Evolutionary conservation across 306 rosid genomes (phyloP).

Genomic region (Myrica gale): DNA sequence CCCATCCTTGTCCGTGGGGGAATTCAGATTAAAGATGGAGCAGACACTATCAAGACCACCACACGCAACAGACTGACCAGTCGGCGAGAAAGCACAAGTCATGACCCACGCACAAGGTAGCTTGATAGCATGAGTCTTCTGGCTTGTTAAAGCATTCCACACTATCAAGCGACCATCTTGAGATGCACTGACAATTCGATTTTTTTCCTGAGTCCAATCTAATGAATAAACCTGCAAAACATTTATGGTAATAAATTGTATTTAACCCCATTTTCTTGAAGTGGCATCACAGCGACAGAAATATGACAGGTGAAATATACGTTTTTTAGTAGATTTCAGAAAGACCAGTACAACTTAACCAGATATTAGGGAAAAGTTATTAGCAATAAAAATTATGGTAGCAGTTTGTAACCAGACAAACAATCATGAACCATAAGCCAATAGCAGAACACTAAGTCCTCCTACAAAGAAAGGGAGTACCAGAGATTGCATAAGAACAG

Average conservation of each 20-base stretch:
- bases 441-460: background rate
- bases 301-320: background rate
- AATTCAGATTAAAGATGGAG: constrained; percentile 87
- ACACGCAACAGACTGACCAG: constrained; percentile 89
- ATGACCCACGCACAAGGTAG: constrained; percentile 99
- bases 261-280: constrained; percentile 5
- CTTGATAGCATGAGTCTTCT: constrained; percentile 89
- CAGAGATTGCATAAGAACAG: background rate
- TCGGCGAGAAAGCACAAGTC: constrained; percentile 93
- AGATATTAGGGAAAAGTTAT: background rate
- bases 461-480: background rate
- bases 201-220: constrained; percentile 93
- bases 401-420: background rate
- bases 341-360: background rate
- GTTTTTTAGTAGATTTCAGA: background rate
- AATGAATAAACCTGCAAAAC: constrained; percentile 77
- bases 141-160: constrained; percentile 97
- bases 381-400: background rate
- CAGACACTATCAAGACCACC: constrained; percentile 98
- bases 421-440: constrained; percentile 5
- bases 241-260: constrained; percentile 5
- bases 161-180: constrained; percentile 91
- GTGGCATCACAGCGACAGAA: background rate
- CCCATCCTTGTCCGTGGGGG: constrained; percentile 78
- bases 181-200: constrained; percentile 96